These are phyloP conservation scores for Colletotrichum noveboracense DNA, from an alignment of 2,329 filamentous ascomycete genomes.

Conservation along the genomic window DNA sequence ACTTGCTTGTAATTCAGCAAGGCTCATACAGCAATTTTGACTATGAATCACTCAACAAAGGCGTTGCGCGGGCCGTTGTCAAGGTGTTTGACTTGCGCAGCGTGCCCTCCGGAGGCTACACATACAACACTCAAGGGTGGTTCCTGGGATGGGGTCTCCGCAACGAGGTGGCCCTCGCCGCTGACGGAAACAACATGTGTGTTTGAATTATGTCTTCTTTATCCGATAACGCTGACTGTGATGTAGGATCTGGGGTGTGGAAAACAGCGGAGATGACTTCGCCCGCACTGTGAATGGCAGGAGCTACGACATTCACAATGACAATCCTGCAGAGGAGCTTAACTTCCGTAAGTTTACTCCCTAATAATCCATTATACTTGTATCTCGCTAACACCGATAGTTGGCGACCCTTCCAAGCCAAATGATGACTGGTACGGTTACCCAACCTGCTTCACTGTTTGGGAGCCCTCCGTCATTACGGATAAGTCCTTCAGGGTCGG, in stretches of 20 bases:
- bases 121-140: slow-evolving; percentile 43
- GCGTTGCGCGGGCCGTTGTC: slow-evolving; percentile 42
- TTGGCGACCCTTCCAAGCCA: slow-evolving; percentile 31
- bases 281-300: slow-evolving; percentile 48
- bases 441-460: slow-evolving; percentile 64
- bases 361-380: not conserved
- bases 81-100: slow-evolving; percentile 46
- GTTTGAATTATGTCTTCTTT: not conserved
- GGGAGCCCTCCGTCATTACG: slow-evolving; percentile 44
- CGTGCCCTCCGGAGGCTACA: slow-evolving; percentile 38
- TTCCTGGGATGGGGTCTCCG: slow-evolving; percentile 52
- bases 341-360: slow-evolving; percentile 55
- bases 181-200: slow-evolving; percentile 43
- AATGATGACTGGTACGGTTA: slow-evolving; percentile 58
- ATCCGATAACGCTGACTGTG: not conserved
- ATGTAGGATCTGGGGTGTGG: slow-evolving; percentile 54
- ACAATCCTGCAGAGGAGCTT: slow-evolving; percentile 70
- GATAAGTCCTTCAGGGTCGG: slow-evolving; percentile 36
- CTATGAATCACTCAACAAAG: slow-evolving; percentile 34
- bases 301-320: slow-evolving; percentile 54
- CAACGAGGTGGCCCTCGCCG: slow-evolving; percentile 67
- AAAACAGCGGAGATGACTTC: slow-evolving; percentile 59
- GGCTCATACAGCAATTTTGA: slow-evolving; percentile 46
- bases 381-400: slow-evolving; percentile 10
- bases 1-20: slow-evolving; percentile 42